These are phyloP conservation scores for Chernovozyma sophiae-reginae DNA, from an alignment of 1,139 yeast genomes.

Conservation along the genomic window DNA sequence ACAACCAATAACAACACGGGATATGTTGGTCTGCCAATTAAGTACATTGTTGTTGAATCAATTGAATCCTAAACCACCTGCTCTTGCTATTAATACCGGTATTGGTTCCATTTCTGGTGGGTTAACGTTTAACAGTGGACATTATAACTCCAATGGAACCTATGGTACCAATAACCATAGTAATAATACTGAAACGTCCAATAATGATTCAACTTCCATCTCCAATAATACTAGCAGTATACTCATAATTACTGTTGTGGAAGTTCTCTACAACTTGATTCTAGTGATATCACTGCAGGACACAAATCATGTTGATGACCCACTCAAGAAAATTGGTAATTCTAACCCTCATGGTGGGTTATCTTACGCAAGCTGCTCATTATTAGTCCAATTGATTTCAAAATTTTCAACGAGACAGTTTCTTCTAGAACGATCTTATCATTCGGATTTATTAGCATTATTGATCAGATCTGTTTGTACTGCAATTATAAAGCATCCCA, in stretches of 20 bases:
- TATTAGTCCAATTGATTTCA: constrained; percentile 51
- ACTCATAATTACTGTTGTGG: constrained; percentile 42
- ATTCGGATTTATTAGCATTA: constrained; percentile 58
- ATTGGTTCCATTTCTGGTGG: not conserved
- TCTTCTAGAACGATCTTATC: constrained; percentile 39
- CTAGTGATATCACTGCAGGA: constrained; percentile 34
- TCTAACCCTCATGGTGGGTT: constrained; percentile 42
- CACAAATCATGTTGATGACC: constrained; percentile 16
- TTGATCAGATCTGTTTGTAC: constrained; percentile 52
- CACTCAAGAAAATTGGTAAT: constrained; percentile 26
- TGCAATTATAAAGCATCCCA: constrained; percentile 45
- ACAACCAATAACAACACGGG: constrained; percentile 51
- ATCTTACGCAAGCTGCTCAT: constrained; percentile 57
- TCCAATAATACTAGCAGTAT: constrained; percentile 20
- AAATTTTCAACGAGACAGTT: constrained; percentile 41
- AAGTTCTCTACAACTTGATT: constrained; percentile 56
- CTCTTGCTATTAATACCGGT: not conserved
- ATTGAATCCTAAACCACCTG: not conserved
- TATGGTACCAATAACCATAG: constrained; percentile 1
- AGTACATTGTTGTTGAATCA: constrained; percentile 20
- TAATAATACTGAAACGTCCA: constrained; percentile 2
- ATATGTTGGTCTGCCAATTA: constrained; percentile 54
- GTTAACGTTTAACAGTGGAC: constrained; percentile 4
- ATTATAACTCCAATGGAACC: not conserved
- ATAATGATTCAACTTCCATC: no score